These are phyloP conservation scores for Sclerotinia trifoliorum DNA, from an alignment of 2,329 filamentous ascomycete genomes.

Conservation along the genomic window DNA sequence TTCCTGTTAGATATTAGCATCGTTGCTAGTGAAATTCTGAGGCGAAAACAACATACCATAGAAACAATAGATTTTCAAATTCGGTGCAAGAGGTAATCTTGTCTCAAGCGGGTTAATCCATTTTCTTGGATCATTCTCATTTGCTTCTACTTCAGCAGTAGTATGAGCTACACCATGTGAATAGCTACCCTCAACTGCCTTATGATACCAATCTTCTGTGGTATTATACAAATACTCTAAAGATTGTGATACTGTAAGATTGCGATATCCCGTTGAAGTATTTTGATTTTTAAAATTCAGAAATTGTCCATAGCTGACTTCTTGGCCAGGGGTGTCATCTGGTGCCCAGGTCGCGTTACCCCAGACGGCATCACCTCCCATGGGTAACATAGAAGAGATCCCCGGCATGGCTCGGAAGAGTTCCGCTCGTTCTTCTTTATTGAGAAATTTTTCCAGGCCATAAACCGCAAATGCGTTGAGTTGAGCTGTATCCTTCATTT, in stretches of 20 bases:
- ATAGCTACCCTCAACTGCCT: slow-evolving; percentile 72
- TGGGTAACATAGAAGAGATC: slow-evolving; percentile 92
- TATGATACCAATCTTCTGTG: slow-evolving; percentile 81
- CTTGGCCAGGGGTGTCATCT: slow-evolving; percentile 75
- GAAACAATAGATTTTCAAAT: slow-evolving; percentile 94
- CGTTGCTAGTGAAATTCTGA: background rate
- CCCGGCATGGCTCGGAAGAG: slow-evolving; percentile 97
- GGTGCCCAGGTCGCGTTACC: slow-evolving; percentile 84
- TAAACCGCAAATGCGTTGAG: slow-evolving; percentile 96
- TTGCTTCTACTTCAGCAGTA: slow-evolving; percentile 73
- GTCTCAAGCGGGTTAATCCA: slow-evolving; percentile 97
- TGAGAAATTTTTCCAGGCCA: slow-evolving; percentile 92
- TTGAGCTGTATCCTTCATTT: slow-evolving; percentile 98
- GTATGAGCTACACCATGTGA: slow-evolving; percentile 87
- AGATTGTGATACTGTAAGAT: slow-evolving; percentile 78
- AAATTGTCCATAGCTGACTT: slow-evolving; percentile 73
- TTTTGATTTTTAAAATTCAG: slow-evolving; percentile 78
- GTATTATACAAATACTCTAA: slow-evolving; percentile 75
- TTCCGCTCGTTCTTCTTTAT: slow-evolving; percentile 84
- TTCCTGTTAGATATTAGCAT: slow-evolving; percentile 44
- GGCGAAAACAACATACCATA: slow-evolving; percentile 56
- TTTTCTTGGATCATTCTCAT: slow-evolving; percentile 73
- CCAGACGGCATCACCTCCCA: slow-evolving; percentile 94
- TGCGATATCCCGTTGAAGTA: slow-evolving; percentile 62
- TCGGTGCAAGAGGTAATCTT: slow-evolving; percentile 80